These are phyloP conservation scores for Solanum tacnaense DNA, from an alignment of 257 asterid species.

Conservation along the genomic window DNA sequence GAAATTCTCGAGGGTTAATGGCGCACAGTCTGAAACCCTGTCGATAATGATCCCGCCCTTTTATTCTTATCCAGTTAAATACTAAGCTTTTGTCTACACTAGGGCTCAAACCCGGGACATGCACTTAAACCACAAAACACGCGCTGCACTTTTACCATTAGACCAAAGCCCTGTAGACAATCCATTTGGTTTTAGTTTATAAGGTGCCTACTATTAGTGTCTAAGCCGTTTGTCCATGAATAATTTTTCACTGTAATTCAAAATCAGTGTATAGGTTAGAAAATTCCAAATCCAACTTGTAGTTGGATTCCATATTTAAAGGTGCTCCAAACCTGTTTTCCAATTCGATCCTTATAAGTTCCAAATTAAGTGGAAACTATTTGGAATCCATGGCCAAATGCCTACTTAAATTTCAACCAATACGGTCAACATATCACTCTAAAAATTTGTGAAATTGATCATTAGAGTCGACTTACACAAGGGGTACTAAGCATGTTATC, in stretches of 20 bases:
- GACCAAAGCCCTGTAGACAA: neutral
- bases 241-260: neutral
- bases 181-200: neutral
- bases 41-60: neutral
- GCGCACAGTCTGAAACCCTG: neutral
- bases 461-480: neutral
- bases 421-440: neutral
- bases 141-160: neutral
- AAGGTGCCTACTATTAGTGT: neutral
- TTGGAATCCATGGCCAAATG: neutral
- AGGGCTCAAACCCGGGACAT: neutral
- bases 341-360: neutral
- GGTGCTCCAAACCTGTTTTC: neutral
- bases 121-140: neutral
- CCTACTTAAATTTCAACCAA: neutral
- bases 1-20: neutral
- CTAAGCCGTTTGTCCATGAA: neutral
- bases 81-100: neutral
- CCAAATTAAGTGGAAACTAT: neutral
- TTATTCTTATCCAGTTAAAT: neutral
- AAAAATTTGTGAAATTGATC: neutral
- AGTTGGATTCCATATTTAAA: neutral
- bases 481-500: neutral
- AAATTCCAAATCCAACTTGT: neutral
- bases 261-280: neutral